Percentiles rank a stretch among this genome's conserved stretches.
Evolutionary conservation across 116 monocot species (phyloP).

Genomic region (Dioscorea cayenensis): DNA sequence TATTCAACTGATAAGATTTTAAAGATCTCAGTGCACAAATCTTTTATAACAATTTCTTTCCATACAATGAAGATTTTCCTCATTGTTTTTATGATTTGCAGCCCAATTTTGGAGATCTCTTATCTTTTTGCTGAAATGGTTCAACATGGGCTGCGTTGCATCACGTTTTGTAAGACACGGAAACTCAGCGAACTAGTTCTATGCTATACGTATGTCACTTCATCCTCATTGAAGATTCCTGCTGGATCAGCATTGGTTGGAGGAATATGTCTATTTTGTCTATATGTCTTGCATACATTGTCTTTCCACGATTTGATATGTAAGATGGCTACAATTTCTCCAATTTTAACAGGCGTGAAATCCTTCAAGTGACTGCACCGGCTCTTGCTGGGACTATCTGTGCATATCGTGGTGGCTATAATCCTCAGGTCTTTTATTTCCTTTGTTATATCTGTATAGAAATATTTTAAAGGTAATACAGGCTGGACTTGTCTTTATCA

Average conservation of each 20-base stretch:
- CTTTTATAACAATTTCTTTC: not conserved
- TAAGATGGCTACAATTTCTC: not conserved
- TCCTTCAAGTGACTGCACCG: conserved; percentile 58
- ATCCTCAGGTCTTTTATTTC: conserved; percentile 45
- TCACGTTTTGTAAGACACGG: conserved; percentile 93
- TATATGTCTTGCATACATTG: not conserved
- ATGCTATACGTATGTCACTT: conserved; percentile 63
- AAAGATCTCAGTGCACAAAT: too few species aligned
- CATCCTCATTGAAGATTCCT: too few species aligned
- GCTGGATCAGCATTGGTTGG: too few species aligned
- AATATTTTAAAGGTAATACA: not conserved
- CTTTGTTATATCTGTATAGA: not conserved
- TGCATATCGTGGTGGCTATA: conserved; percentile 91
- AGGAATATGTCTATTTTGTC: not conserved
- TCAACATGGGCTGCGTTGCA: conserved; percentile 94
- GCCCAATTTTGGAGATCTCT: conserved; percentile 77
- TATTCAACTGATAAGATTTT: too few species aligned
- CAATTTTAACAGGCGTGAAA: conserved; percentile 59
- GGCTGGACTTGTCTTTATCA: not conserved
- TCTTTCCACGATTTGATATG: not conserved
- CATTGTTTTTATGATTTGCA: conserved; percentile 21
- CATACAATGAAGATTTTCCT: conserved; percentile 1
- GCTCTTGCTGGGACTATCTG: conserved; percentile 52
- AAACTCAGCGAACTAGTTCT: conserved; percentile 91
- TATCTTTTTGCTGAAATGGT: conserved; percentile 91